Conservation (phyloP, 1,284 basidiomycete species). For the Leccinum angustisporum region DNA sequence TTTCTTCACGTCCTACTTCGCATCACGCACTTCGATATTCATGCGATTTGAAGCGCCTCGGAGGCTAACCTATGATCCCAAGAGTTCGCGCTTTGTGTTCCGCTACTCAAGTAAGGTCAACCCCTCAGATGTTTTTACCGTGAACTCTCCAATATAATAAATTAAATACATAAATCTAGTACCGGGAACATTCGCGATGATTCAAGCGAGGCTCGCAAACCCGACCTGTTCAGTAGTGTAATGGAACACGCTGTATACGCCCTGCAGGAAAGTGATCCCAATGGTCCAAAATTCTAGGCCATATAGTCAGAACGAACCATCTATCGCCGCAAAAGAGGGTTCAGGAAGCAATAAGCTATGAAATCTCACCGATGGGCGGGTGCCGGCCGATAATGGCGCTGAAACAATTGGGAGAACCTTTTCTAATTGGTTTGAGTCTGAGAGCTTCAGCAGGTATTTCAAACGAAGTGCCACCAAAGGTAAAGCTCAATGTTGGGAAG, state of each 20-base stretch:
- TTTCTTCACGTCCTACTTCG: slow-evolving; percentile 27
- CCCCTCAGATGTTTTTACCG: neutral
- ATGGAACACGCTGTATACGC: neutral
- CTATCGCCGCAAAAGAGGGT: neutral
- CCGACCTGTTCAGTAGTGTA: neutral
- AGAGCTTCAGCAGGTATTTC: too few species aligned
- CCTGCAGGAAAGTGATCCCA: neutral
- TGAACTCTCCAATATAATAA: neutral
- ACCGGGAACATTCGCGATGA: neutral
- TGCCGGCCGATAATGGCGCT: too few species aligned
- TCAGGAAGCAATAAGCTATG: neutral
- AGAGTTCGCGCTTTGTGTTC: slow-evolving; percentile 57
- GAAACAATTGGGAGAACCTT: too few species aligned
- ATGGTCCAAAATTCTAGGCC: neutral
- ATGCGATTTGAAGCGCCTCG: slow-evolving; percentile 46
- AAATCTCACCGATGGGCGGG: too few species aligned
- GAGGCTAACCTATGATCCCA: slow-evolving; percentile 61
- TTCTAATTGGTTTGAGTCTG: too few species aligned
- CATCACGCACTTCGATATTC: slow-evolving; percentile 34
- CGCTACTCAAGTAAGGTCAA: slow-evolving; percentile 23
- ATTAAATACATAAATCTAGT: neutral
- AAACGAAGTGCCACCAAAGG: too few species aligned
- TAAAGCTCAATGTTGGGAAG: too few species aligned
- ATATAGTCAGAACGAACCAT: neutral
- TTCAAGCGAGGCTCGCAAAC: neutral